Conservation (phyloP, 2,329 filamentous ascomycete genomes). For the Curvularia eragrostidis region DNA sequence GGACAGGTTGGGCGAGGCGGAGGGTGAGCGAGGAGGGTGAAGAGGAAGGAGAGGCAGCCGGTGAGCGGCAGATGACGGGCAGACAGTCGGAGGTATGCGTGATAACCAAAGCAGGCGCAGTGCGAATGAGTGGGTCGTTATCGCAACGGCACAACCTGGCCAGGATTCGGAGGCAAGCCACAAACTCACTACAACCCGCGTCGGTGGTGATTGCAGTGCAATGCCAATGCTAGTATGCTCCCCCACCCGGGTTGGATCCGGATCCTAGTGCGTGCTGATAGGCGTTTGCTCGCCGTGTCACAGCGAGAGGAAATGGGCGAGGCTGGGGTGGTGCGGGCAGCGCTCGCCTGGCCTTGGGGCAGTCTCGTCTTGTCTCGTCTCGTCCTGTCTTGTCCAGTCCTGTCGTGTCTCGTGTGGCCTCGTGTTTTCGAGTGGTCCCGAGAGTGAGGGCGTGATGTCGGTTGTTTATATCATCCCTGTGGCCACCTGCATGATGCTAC, state of each 20-base stretch:
- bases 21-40: constrained; percentile 17
- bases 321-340: background rate
- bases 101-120: constrained; percentile 21
- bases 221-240: constrained; percentile 21
- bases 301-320: background rate
- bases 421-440: background rate
- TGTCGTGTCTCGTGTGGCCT: background rate
- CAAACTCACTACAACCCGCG: constrained; percentile 20
- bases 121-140: constrained; percentile 29
- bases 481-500: constrained; percentile 20
- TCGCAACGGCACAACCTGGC: constrained; percentile 31
- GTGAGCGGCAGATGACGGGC: constrained; percentile 13
- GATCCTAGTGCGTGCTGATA: constrained; percentile 16
- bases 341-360: constrained; percentile 1
- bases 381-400: too few species aligned
- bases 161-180: constrained; percentile 24
- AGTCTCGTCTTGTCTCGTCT: background rate
- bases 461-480: constrained; percentile 11
- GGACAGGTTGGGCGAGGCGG: constrained; percentile 2
- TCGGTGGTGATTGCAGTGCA: constrained; percentile 28
- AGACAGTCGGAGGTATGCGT: constrained; percentile 13
- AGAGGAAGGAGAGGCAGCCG: constrained; percentile 15
- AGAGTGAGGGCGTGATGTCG: constrained; percentile 5
- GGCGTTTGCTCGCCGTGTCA: constrained; percentile 13
- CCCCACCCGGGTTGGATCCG: constrained; percentile 17